These are phyloP conservation scores for Lachnellula suecica DNA, from an alignment of 2,329 filamentous ascomycete genomes.

Conservation along the genomic window DNA sequence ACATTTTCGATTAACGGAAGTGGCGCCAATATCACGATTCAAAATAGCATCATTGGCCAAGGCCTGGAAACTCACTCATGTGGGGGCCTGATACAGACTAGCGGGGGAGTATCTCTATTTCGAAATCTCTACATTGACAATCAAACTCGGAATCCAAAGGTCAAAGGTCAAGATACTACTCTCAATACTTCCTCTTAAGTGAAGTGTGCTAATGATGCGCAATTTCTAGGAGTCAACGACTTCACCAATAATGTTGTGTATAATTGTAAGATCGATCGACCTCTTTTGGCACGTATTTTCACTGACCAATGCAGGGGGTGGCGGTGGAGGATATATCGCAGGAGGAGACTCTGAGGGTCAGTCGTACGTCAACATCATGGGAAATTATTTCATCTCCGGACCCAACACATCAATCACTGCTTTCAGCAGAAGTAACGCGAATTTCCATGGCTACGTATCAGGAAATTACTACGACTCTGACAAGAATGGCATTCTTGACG, in stretches of 20 bases:
- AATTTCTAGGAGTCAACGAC: slow-evolving; percentile 49
- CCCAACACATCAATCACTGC: slow-evolving; percentile 39
- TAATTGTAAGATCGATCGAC: slow-evolving; percentile 56
- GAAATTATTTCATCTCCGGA: slow-evolving; percentile 57
- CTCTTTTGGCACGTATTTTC: no score
- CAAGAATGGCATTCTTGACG: not conserved
- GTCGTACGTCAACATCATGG: slow-evolving; percentile 51
- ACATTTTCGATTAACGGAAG: not conserved
- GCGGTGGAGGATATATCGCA: slow-evolving; percentile 36
- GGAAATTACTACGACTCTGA: not conserved
- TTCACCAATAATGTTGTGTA: slow-evolving; percentile 52
- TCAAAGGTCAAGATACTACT: slow-evolving; percentile 40
- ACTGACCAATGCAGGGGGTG: not conserved
- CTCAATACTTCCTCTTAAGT: slow-evolving; percentile 58
- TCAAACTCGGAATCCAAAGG: slow-evolving; percentile 3
- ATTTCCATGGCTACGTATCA: not conserved
- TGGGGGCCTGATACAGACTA: slow-evolving; percentile 1
- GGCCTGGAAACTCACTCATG: slow-evolving; percentile 1
- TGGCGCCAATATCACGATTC: not conserved
- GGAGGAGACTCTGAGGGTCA: slow-evolving; percentile 40
- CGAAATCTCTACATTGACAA: slow-evolving; percentile 4
- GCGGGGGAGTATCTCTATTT: not conserved
- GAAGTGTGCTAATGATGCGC: not conserved
- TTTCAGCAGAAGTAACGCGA: not conserved
- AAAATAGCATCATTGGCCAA: slow-evolving; percentile 3